Percentiles rank a stretch among this genome's conserved stretches.
These are phyloP conservation scores for Ceratobasidium sp. DNA, from an alignment of 1,284 basidiomycete species.

Conservation along the genomic window DNA sequence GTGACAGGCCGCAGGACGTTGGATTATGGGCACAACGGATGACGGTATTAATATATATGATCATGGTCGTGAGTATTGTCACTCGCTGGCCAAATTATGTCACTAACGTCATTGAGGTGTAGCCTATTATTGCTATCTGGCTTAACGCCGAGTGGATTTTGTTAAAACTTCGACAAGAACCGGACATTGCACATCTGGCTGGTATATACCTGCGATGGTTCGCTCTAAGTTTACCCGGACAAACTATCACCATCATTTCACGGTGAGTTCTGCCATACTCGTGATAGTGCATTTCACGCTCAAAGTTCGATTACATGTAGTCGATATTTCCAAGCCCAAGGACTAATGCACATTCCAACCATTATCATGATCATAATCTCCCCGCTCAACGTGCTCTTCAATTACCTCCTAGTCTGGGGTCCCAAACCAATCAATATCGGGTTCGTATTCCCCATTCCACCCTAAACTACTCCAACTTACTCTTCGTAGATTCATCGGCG, in stretches of 20 bases:
- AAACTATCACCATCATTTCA: conserved; percentile 79
- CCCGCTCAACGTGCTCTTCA: conserved; percentile 87
- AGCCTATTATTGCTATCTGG: conserved; percentile 82
- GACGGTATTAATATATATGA: conserved; percentile 73
- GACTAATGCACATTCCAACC: conserved; percentile 88
- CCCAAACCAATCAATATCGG: conserved; percentile 69
- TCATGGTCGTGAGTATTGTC: conserved; percentile 64
- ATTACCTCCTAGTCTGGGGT: conserved; percentile 90
- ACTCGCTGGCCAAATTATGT: conserved; percentile 54
- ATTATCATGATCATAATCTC: conserved; percentile 86
- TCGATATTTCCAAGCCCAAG: conserved; percentile 91
- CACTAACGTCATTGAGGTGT: conserved; percentile 25
- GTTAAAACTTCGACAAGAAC: conserved; percentile 84
- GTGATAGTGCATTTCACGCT: not conserved
- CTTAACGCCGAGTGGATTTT: conserved; percentile 85
- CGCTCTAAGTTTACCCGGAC: conserved; percentile 88
- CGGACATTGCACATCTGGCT: conserved; percentile 84
- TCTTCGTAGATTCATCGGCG: conserved; percentile 86
- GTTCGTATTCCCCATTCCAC: not conserved
- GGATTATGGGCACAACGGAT: conserved; percentile 93
- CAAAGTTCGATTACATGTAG: conserved; percentile 56
- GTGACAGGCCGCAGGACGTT: conserved; percentile 82
- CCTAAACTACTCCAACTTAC: not conserved
- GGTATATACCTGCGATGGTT: conserved; percentile 82
- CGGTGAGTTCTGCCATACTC: conserved; percentile 58